Evolutionary conservation across 345 rosid species (phyloP), one percentile per base, ranked within the genome.

Genomic region (Syzygium oleosum): DNA sequence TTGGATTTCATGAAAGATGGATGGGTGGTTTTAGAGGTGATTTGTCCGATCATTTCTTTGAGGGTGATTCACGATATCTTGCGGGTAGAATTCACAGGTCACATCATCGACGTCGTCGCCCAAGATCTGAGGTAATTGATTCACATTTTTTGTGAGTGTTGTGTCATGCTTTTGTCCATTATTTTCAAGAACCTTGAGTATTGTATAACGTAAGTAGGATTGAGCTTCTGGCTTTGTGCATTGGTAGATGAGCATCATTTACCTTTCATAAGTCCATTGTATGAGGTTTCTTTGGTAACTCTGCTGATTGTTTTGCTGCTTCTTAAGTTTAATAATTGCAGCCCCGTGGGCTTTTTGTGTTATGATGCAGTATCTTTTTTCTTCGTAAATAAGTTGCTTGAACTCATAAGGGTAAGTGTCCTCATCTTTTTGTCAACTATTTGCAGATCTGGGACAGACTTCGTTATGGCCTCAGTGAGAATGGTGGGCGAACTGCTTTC

Each of bases 391-490:
- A 58, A 58, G 13, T 58, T 58, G 63, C 63, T 58, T 58, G 63
- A 58, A 27, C 63, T 58, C n/a, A 23, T 58, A 58, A 58, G 6
- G 6, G 25, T 58, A 56, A 56, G 27, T 16, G 15, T 55, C 52
- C 34, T 46, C 38, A 90, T 87, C 68, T 89, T 51, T 54, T 53
- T 56, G 85, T 51, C 85, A 68, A 55, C 68, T 84, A 22, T 55
- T 88, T 87, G 86, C 90, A 94, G 98, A 90, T 93, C 41, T 94
- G 95, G 95, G 95, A 92, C 89, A 93, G 96, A 89, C 92, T 93
- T 85, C 95, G 86, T 6, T 91, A 91, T 89, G 93, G 92, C 43
- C 92, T 91, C 87, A 87, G 90, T 80, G 95, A 92, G 41, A 90
- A 90, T 89, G 87, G 91, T 86, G 86, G 88, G 85, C 92, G 84